Conservation (phyloP, 129 eudicot species). For the Silybum marianum region DNA sequence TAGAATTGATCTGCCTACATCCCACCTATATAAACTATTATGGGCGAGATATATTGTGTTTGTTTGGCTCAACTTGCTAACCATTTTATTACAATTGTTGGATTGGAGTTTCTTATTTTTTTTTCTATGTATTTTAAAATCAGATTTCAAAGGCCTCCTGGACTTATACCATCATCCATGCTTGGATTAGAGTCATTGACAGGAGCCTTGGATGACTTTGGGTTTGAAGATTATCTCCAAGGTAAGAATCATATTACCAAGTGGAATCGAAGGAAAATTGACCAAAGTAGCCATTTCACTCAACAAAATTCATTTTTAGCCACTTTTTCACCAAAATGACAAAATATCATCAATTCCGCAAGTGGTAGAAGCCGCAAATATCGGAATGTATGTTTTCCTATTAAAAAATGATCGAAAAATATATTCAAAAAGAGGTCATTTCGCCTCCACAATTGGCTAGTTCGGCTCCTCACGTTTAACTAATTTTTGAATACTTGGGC, state of each 20-base stretch:
- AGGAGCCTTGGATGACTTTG: slow-evolving; percentile 64
- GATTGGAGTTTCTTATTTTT: not conserved
- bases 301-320: too few species aligned
- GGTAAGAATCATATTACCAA: slow-evolving; percentile 39
- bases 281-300: too few species aligned
- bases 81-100: not conserved
- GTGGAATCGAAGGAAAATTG: not conserved
- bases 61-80: not conserved
- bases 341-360: too few species aligned
- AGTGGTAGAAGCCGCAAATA: too few species aligned
- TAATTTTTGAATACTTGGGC: too few species aligned
- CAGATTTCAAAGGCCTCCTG: slow-evolving; percentile 84
- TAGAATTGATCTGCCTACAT: not conserved
- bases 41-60: not conserved
- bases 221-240: slow-evolving; percentile 63
- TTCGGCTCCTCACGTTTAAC: too few species aligned
- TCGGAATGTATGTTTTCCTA: too few species aligned
- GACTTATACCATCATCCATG: slow-evolving; percentile 67
- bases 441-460: too few species aligned
- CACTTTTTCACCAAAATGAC: too few species aligned
- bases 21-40: not conserved
- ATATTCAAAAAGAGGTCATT: too few species aligned
- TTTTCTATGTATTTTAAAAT: not conserved
- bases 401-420: too few species aligned
- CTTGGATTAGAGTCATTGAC: slow-evolving; percentile 65